These are phyloP conservation scores for Fusarium pseudoanthophilum DNA, from an alignment of 2,329 filamentous ascomycete species.

Conservation along the genomic window DNA sequence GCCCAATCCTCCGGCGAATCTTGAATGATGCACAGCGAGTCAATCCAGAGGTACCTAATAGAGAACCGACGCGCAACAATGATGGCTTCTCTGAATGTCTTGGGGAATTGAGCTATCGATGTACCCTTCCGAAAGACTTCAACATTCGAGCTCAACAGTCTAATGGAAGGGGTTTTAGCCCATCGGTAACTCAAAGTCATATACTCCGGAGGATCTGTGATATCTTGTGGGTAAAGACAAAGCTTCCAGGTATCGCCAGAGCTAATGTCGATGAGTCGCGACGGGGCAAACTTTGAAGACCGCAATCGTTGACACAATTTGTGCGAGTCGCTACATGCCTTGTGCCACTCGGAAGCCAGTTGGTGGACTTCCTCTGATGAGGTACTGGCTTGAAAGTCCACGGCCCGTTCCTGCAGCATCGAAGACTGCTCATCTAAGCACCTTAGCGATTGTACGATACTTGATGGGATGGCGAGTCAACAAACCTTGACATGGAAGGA, in stretches of 20 bases:
- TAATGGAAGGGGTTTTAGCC: not conserved
- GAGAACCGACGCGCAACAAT: not conserved
- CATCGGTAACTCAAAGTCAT: not conserved
- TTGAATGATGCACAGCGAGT: not conserved
- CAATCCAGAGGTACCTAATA: not conserved
- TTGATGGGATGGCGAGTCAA: not conserved
- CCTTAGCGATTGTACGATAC: accelerated
- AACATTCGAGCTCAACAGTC: not conserved
- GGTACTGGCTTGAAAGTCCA: not conserved
- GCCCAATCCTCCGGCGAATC: not conserved
- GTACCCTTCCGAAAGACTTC: not conserved
- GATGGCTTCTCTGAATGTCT: not conserved
- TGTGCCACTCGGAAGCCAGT: not conserved
- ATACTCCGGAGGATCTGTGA: not conserved
- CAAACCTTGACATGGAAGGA: not conserved
- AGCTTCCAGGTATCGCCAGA: not conserved
- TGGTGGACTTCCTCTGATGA: not conserved
- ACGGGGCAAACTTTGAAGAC: not conserved
- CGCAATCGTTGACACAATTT: not conserved
- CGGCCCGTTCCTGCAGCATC: accelerated
- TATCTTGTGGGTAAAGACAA: not conserved
- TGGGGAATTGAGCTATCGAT: not conserved
- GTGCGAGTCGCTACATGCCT: not conserved
- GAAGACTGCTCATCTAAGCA: not conserved
- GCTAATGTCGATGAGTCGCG: not conserved